Base-by-base conservation (phyloP, 345 rosid genomes). In the Trapa incisa region DNA sequence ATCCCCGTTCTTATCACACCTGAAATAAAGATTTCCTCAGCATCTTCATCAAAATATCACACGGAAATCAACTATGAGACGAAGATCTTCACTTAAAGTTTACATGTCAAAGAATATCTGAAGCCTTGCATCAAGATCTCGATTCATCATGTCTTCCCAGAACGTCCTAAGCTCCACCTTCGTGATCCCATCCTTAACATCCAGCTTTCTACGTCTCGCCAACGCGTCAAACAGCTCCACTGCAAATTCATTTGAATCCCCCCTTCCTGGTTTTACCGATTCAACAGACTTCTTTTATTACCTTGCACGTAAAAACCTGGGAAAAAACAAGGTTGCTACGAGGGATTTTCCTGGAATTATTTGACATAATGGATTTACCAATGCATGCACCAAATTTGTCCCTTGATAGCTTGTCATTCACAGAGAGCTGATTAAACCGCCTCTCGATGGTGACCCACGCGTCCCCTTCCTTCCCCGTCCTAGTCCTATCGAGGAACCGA, bases 1-100 rank as follows among this genome's bases (percentile, higher is more conserved):
- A 75, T 94, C 99, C 10, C 97, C 99, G 73, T 94, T 70, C 84
- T 94, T 94, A 77, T 94, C 99, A 72, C 97, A 91, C 97, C 99
- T 91, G 38, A 58, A 58, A 72, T 33, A 33, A 15, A 37, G 37
- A 8, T 41, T 38, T 5, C 15, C 0, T 22, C 33, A 14, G 1
- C 7, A 64, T n/a, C 12, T 33, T 62, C 36, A 4, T 38, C 56
- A 56, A 45, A 29, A 3, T 37, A 35, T 37, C 33, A 38, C 12
- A 48, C 17, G 16, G 17, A 48, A 39, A 42, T 17, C 11, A 64
- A 35, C 33, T 5, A 5, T 17, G 22, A 37, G 35, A 6, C 35
- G 37, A 37, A 13, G 37, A 1, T 41, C 37, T 62, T 10, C 4
- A 32, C 8, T 9, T n/a, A 36, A 56, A 11, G 17, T 61, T 80